Percentiles rank a stretch among this genome's conserved stretches.
Conservation (phyloP, 352 stramenopile species). For the Phytopythium helicoides region DNA sequence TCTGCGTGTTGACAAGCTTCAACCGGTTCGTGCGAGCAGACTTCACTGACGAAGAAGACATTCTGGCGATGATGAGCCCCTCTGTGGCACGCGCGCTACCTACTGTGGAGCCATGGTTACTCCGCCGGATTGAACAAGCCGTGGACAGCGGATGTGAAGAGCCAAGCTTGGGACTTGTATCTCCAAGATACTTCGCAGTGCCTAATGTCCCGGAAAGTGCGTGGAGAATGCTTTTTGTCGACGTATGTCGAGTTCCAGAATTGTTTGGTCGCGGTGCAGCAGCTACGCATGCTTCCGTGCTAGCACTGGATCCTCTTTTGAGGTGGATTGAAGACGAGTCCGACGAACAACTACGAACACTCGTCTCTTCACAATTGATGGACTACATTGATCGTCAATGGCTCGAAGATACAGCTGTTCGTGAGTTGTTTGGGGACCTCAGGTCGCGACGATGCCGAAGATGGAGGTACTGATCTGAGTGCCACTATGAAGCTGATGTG, state of each 20-base stretch:
- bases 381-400: slow-evolving; percentile 44
- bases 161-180: neutral
- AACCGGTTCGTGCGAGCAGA: slow-evolving; percentile 9
- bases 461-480: too few relatives aligned
- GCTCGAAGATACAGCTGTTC: slow-evolving; percentile 3
- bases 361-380: slow-evolving; percentile 45
- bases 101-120: slow-evolving; percentile 4
- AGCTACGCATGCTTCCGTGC: neutral
- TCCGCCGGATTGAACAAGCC: slow-evolving; percentile 1
- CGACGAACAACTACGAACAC: slow-evolving; percentile 23
- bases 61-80: slow-evolving; percentile 31
- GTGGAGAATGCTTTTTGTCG: slow-evolving; percentile 37
- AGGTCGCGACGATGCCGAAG: slow-evolving; percentile 3
- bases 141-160: neutral
- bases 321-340: slow-evolving; percentile 47
- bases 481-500: slow-evolving; percentile 7
- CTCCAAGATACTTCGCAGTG: neutral
- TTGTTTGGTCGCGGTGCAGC: slow-evolving; percentile 26
- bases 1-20: slow-evolving; percentile 27
- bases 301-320: slow-evolving; percentile 30
- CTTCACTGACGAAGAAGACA: neutral
- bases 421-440: neutral
- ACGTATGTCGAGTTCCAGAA: slow-evolving; percentile 35
- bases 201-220: slow-evolving; percentile 10
- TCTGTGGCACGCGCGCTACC: slow-evolving; percentile 6